Percentiles rank a stretch among this genome's conserved stretches.
These are phyloP conservation scores for Hymenoscyphus infarciens DNA, from an alignment of 2,329 filamentous ascomycete genomes.

Conservation along the genomic window DNA sequence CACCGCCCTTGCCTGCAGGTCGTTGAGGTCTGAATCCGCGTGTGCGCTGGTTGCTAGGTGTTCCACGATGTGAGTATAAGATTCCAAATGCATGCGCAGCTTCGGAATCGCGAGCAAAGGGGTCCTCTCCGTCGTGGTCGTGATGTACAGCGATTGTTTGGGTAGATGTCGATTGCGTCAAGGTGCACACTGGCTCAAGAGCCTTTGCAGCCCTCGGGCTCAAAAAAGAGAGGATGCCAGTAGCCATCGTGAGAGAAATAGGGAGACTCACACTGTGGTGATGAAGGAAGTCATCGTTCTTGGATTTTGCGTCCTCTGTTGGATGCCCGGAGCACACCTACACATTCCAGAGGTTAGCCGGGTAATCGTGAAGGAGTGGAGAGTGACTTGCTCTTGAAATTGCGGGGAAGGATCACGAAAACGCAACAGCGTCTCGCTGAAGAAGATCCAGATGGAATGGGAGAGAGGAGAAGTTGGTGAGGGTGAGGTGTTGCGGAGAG, in stretches of 20 bases:
- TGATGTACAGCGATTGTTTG: slow-evolving; percentile 19
- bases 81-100: slow-evolving; percentile 29
- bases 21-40: slow-evolving; percentile 88
- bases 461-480: not conserved
- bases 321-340: slow-evolving; percentile 12
- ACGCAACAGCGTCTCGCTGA: not conserved
- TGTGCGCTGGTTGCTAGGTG: slow-evolving; percentile 73
- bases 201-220: slow-evolving; percentile 21
- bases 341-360: slow-evolving; percentile 33
- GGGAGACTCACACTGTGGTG: slow-evolving; percentile 70
- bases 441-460: not conserved
- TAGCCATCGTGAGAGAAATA: slow-evolving; percentile 33
- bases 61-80: slow-evolving; percentile 36
- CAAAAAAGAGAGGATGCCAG: slow-evolving; percentile 38
- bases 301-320: slow-evolving; percentile 12
- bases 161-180: slow-evolving; percentile 33
- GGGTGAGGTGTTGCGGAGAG: not conserved
- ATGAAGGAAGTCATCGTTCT: slow-evolving; percentile 71
- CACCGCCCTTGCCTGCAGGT: slow-evolving; percentile 75
- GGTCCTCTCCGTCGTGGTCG: slow-evolving; percentile 16
- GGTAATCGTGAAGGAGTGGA: slow-evolving; percentile 16
- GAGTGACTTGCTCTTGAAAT: slow-evolving; percentile 4
- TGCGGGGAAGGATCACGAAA: slow-evolving; percentile 3
- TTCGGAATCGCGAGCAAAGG: slow-evolving; percentile 42
- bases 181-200: slow-evolving; percentile 28